Evolutionary conservation across 2,329 filamentous ascomycete species (phyloP), one percentile per base, ranked within the genome.

Genomic region (Fusarium chaquense): DNA sequence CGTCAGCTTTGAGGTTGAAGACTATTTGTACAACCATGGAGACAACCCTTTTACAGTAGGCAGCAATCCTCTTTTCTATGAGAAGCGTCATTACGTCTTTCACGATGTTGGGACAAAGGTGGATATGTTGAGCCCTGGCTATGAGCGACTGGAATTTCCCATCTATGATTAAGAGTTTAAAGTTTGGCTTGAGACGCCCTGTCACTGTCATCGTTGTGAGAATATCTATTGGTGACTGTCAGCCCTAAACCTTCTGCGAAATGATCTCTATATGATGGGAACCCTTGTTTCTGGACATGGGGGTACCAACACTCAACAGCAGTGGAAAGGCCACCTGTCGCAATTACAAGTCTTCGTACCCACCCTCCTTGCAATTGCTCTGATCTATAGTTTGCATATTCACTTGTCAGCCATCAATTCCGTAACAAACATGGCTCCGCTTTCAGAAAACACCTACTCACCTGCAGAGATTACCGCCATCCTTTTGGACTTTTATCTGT

Each of bases 401-500:
- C 20, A 30, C 36, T 28, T 28, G n/a, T 53, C n/a, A 43, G 26
- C 15, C 50, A 43, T 43, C 26, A n/a, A n/a, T 35, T 26, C 10
- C 28, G 26, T 38, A 16, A 44, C 28, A 53, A 44, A n/a, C 43
- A 53, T 53, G 51, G 9, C 28, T 35, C 38, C 51, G 20, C 51
- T 53, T 35, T 53, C 28, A 44, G 38, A 53, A 26, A 35, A 44
- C 2, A 53, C 38, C 49, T 59, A 59, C 32, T 59, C 47, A 11
- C 16, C 35, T 1, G 20, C 30, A 54, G 56, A 54, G 26, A 40
- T 54, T n/a, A 9, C 20, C 8, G 40, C 22, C 6, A 28, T 54
- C 20, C 45, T 59, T 33, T 11, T 59, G 2, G 33, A 59, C 10
- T 59, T 59, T 18, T 59, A 59, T 26, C 36, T 26, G 11, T 54